A percentile compares a stretch with the other conserved stretches of the same genome.
These are phyloP conservation scores for Chlorella vulgaris DNA, from an alignment of 139 green algal genomes.

Conservation along the genomic window DNA sequence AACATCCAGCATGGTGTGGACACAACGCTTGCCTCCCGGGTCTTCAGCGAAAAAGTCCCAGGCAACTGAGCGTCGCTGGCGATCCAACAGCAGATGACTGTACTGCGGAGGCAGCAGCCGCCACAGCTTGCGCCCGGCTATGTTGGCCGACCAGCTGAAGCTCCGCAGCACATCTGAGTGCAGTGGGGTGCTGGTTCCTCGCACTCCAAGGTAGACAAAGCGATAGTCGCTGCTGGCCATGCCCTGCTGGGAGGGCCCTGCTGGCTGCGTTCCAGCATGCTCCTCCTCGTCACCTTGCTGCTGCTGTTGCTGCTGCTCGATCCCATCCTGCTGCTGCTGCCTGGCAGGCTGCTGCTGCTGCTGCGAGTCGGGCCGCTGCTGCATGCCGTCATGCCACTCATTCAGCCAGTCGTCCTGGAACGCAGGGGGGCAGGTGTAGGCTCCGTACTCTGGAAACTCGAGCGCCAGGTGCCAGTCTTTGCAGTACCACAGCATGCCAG, in stretches of 20 bases:
- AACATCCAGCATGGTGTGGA: too few species aligned
- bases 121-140: conserved; percentile 76
- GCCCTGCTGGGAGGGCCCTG: background rate
- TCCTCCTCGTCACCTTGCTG: background rate
- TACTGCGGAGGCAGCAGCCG: conserved; percentile 69
- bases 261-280: background rate
- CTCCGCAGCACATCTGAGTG: conserved; percentile 90
- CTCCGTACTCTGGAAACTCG: conserved; percentile 65
- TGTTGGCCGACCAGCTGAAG: conserved; percentile 85
- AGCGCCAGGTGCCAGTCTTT: conserved; percentile 92
- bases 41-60: conserved; percentile 30
- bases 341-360: background rate
- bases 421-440: conserved; percentile 69
- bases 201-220: conserved; percentile 88
- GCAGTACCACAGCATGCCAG: conserved; percentile 62
- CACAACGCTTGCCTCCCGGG: background rate
- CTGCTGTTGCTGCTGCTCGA: conserved; percentile 18
- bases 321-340: conserved; percentile 16
- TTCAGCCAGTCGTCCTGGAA: conserved; percentile 94
- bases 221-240: conserved; percentile 67
- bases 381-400: conserved; percentile 71
- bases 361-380: background rate
- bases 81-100: conserved; percentile 12
- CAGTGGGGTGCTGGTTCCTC: conserved; percentile 77
- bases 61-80: background rate